phyloP scores from a whole-genome alignment of 768 basidiomycete genomes.

The Chalciporus chontae region DNA sequence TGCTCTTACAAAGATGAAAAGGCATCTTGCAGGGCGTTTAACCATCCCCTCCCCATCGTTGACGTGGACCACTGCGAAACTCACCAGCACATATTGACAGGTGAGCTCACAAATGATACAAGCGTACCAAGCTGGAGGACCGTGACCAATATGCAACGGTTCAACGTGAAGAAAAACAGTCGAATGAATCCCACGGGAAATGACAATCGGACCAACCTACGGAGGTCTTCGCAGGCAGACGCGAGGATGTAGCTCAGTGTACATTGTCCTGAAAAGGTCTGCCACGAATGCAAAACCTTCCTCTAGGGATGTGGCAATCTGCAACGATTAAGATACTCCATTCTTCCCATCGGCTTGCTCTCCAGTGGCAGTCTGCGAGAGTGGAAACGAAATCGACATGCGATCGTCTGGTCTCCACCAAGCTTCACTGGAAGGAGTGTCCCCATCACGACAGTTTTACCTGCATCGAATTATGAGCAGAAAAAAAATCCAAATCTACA shows the following conservation, averaged over 20 bases:
- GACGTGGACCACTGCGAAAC: not conserved
- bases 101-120: not conserved
- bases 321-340: not conserved
- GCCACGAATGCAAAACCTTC: constrained; percentile 1
- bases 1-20: constrained; percentile 1
- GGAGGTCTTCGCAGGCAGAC: not conserved
- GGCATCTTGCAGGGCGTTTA: not conserved
- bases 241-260: not conserved
- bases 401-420: not conserved
- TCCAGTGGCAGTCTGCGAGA: too few relatives aligned
- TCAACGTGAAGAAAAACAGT: not conserved
- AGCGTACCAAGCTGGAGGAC: constrained; percentile 1
- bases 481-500: not conserved
- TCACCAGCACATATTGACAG: not conserved
- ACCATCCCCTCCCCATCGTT: too few relatives aligned
- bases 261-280: constrained; percentile 4
- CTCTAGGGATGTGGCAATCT: not conserved
- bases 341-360: too few relatives aligned
- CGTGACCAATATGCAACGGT: constrained; percentile 5
- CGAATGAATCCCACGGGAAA: not conserved
- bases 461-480: not conserved
- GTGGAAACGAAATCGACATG: not conserved
- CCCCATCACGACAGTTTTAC: not conserved
- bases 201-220: not conserved
- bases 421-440: not conserved